Base-by-base conservation (phyloP, 2,329 filamentous ascomycete species). In the Colletotrichum filicis region DNA sequence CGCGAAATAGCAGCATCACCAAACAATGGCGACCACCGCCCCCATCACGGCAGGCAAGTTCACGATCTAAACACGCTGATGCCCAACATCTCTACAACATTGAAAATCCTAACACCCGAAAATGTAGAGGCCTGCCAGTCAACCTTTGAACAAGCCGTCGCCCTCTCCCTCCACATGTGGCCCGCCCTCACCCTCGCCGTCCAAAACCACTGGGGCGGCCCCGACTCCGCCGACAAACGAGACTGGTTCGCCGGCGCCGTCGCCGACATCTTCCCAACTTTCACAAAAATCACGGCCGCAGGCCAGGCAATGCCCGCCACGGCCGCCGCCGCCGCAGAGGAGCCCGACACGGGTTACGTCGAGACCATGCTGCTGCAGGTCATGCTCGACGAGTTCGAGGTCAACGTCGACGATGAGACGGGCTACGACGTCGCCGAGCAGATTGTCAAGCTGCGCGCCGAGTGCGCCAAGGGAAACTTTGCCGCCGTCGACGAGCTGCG, bases 361-460 rank as follows among this genome's bases (percentile, higher is more conserved):
- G 96, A 98, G 85, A 89, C 92, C 53, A 91, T 97, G 64, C 87
- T 98, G 60, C 86, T 98, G 59, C 94, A 98, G 79, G 92, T 98
- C 74, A 97, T 98, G 93, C 89, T 93, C 75, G 97, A 98, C 84
- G 97, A 99, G 83, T 99, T 98, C 79, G 95, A 98, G 79, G 93
- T 97, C 68, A 92, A 94, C 69, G 90, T 98, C 32, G 97, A 98
- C 79, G 97, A 99, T 82, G 95, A 95, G 77, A 96, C 92, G 60
- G 93, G 92, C 42, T 91, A 89, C 66, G 89, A 92, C 68, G 90
- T 97, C 7, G 95, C 95, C 11, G 86, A 87, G 71, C 87, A 92
- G 77, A 94, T 98, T 71, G 84, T 97, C 81, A 87, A 87, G 65
- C 84, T 96, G 75, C 87, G 91, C 78, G 86, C 86, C 71, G 88